Conservation (phyloP, 2,329 filamentous ascomycete species). For the Alternaria triticina region DNA sequence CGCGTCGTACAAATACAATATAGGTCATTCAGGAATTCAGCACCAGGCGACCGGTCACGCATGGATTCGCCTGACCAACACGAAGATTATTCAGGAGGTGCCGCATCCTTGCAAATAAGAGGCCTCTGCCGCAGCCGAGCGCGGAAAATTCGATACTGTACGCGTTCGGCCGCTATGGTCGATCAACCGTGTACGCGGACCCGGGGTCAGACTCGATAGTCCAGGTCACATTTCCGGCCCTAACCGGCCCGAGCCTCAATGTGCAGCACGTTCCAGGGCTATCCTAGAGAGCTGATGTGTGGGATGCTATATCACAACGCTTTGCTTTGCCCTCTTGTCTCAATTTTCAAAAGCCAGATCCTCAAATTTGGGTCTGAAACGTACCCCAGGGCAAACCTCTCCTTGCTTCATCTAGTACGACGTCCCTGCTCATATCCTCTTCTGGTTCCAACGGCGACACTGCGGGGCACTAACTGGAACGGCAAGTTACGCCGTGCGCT, state of each 20-base stretch:
- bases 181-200: slow-evolving; percentile 35
- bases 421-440: background rate
- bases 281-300: slow-evolving; percentile 11
- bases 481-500: slow-evolving; percentile 5
- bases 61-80: slow-evolving; percentile 17
- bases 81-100: slow-evolving; percentile 13
- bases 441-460: slow-evolving; percentile 4
- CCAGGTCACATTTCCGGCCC: slow-evolving; percentile 33
- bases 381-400: background rate
- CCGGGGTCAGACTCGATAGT: slow-evolving; percentile 23
- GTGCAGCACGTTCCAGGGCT: slow-evolving; percentile 28
- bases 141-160: slow-evolving; percentile 26
- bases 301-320: slow-evolving; percentile 14
- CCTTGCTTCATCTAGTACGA: slow-evolving; percentile 18
- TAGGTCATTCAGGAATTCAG: slow-evolving; percentile 11
- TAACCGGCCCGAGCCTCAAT: slow-evolving; percentile 39
- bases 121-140: slow-evolving; percentile 20
- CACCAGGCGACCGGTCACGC: slow-evolving; percentile 12
- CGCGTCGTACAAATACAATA: slow-evolving; percentile 37
- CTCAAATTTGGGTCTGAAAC: slow-evolving; percentile 8
- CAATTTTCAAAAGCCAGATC: background rate
- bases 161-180: slow-evolving; percentile 30
- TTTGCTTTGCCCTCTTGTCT: slow-evolving; percentile 14
- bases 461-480: slow-evolving; percentile 1
- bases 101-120: slow-evolving; percentile 18